Percentiles rank a stretch among this genome's conserved stretches.
Conservation (phyloP, 805 yeast genomes). For the Wickerhamomyces kurtzmanii region DNA sequence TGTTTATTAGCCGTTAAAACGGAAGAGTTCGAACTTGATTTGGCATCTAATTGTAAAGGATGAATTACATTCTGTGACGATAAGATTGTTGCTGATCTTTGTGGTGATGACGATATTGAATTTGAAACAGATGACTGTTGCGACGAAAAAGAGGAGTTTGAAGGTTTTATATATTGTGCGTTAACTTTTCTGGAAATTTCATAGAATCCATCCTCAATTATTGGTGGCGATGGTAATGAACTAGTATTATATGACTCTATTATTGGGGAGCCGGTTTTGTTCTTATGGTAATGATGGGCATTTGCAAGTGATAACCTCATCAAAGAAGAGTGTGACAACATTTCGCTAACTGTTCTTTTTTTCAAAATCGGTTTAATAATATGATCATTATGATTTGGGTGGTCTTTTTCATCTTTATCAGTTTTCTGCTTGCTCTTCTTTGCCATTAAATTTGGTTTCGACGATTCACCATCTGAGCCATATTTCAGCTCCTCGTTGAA, state of each 20-base stretch:
- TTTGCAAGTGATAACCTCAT: conserved; percentile 13
- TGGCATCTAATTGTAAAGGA: too few species aligned
- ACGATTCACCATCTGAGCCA: conserved; percentile 28
- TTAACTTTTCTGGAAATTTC: conserved; percentile 15
- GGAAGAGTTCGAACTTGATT: too few species aligned
- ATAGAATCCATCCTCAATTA: conserved; percentile 16
- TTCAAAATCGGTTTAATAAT: conserved; percentile 77
- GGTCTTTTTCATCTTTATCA: conserved; percentile 7
- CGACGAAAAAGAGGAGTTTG: too few species aligned
- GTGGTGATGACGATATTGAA: too few species aligned
- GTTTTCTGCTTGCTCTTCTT: conserved; percentile 9
- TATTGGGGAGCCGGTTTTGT: conserved; percentile 4
- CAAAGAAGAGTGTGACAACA: conserved; percentile 49
- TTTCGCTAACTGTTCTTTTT: conserved; percentile 77
- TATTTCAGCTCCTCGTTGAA: conserved; percentile 19
- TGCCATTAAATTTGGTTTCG: conserved; percentile 16
- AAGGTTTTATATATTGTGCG: conserved; percentile 12
- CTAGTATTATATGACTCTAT: conserved; percentile 1
- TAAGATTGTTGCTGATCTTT: too few species aligned
- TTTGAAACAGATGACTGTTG: too few species aligned
- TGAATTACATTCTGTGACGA: too few species aligned
- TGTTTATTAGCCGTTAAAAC: conserved; percentile 9
- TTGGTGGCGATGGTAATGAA: conserved; percentile 13
- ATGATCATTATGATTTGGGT: conserved; percentile 8
- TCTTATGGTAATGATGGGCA: conserved; percentile 2